Conservation (phyloP, 257 asterid species). For the Solanum bukasovii region DNA sequence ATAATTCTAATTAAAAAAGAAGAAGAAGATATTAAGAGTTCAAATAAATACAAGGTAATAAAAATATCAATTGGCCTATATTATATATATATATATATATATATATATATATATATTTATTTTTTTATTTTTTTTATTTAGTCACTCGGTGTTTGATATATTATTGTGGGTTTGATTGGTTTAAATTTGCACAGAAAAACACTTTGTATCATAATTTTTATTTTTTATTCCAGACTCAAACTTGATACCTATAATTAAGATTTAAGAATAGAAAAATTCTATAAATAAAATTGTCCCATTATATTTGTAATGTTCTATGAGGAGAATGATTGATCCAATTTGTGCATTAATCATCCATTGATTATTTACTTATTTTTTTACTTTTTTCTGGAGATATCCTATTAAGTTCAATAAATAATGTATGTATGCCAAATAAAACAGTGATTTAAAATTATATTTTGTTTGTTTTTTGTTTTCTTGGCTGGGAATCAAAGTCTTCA, state of each 20-base stretch:
- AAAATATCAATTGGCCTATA: neutral
- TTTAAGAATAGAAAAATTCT: neutral
- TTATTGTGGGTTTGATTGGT: neutral
- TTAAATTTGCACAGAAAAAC: too few relatives aligned
- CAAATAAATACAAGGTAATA: too few relatives aligned
- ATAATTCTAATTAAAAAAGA: too few relatives aligned
- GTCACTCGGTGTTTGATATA: neutral
- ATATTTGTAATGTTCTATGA: neutral
- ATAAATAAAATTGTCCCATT: neutral
- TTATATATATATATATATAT: too few relatives aligned
- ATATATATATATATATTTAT: too few relatives aligned
- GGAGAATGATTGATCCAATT: neutral
- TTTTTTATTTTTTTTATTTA: neutral
- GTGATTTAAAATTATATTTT: neutral
- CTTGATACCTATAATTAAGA: neutral
- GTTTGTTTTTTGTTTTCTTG: neutral
- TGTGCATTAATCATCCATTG: neutral
- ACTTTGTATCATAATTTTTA: too few relatives aligned
- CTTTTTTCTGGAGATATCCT: neutral
- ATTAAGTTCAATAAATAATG: neutral
- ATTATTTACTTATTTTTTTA: neutral
- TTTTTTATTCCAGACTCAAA: too few relatives aligned
- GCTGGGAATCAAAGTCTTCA: neutral
- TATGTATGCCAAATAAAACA: neutral
- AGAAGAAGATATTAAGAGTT: too few relatives aligned